Evolutionary conservation across 2,329 filamentous ascomycete species (phyloP).

Genomic region (Hypoxylon sp.): DNA sequence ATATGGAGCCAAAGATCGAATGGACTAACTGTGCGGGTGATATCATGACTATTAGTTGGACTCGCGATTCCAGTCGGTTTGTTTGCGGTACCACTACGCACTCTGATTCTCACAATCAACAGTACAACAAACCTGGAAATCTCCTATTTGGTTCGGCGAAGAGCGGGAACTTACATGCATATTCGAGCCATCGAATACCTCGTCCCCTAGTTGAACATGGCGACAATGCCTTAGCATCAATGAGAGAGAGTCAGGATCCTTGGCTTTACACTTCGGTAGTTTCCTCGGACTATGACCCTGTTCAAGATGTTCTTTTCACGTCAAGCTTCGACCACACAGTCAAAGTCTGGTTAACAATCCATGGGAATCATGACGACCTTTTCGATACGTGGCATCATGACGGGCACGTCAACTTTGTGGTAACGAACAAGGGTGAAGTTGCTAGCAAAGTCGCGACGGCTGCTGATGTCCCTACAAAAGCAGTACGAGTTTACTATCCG

Average conservation of each 20-base stretch:
- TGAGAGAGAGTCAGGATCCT: conserved; percentile 71
- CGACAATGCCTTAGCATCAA: conserved; percentile 69
- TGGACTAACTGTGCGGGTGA: conserved; percentile 75
- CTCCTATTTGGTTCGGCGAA: conserved; percentile 68
- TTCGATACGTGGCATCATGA: conserved; percentile 69
- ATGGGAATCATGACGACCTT: conserved; percentile 60
- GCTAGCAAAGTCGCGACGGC: conserved; percentile 70
- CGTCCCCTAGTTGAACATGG: conserved; percentile 68
- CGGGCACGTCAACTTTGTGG: conserved; percentile 75
- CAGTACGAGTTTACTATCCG: conserved; percentile 71
- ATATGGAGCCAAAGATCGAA: conserved; percentile 65
- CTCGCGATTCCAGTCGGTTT: conserved; percentile 64
- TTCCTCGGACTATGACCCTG: conserved; percentile 69
- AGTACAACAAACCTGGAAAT: conserved; percentile 77
- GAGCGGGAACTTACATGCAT: conserved; percentile 62
- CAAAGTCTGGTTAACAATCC: conserved; percentile 68
- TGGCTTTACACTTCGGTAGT: conserved; percentile 77
- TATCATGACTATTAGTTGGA: conserved; percentile 71
- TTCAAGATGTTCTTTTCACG: conserved; percentile 66
- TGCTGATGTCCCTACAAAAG: conserved; percentile 67
- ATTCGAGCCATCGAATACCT: conserved; percentile 70
- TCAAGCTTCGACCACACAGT: conserved; percentile 75
- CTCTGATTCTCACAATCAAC: conserved; percentile 74
- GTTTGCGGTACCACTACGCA: conserved; percentile 75
- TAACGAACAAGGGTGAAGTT: conserved; percentile 64